These are phyloP conservation scores for Rhizomucor miehei DNA, from an alignment of 371 early-diverging fungal genomes.

Conservation along the genomic window DNA sequence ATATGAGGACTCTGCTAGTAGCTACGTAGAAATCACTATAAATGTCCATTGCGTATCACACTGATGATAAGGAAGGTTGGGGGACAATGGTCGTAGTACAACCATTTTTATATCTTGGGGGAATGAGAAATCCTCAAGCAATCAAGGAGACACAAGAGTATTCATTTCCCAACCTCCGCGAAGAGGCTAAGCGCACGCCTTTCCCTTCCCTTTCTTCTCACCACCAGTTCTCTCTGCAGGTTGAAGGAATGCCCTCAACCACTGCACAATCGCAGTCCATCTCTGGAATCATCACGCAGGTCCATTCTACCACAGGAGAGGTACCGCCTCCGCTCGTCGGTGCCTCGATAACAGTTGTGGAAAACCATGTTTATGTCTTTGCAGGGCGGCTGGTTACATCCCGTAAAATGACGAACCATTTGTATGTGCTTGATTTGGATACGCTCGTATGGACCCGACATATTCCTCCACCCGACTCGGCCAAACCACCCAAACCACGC, in stretches of 20 bases:
- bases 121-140: too few species aligned
- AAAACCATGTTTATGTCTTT: conserved; percentile 68
- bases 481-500: conserved; percentile 54
- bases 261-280: conserved; percentile 49
- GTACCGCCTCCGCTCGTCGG: conserved; percentile 80
- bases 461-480: conserved; percentile 40
- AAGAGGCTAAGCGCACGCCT: too few species aligned
- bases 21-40: too few species aligned
- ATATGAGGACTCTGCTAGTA: too few species aligned
- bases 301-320: conserved; percentile 67
- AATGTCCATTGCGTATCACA: too few species aligned
- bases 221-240: too few species aligned
- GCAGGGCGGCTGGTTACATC: conserved; percentile 71
- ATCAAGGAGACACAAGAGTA: too few species aligned
- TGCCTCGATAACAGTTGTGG: conserved; percentile 69
- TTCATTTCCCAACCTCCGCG: too few species aligned
- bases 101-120: too few species aligned
- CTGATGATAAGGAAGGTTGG: too few species aligned
- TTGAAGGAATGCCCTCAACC: conserved; percentile 9
- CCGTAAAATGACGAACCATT: conserved; percentile 68
- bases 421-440: conserved; percentile 66
- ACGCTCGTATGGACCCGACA: conserved; percentile 63
- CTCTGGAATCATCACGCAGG: conserved; percentile 63
- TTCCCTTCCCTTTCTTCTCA: too few species aligned
- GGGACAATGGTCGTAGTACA: too few species aligned